Conservation (phyloP, 768 basidiomycete species). For the Mycena amicta region DNA sequence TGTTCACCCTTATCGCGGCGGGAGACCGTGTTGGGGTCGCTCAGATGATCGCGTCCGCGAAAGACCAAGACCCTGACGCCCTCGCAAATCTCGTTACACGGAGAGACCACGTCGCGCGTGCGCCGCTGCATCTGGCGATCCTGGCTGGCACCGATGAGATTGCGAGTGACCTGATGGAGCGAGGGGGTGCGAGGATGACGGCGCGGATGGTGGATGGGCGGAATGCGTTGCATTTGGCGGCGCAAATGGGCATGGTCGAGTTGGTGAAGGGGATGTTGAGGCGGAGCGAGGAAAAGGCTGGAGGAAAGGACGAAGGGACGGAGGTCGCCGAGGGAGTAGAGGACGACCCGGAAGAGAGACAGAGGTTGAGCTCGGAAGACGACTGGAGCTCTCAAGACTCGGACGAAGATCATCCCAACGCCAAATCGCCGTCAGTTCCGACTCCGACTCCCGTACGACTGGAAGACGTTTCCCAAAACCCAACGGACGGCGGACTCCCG, state of each 20-base stretch:
- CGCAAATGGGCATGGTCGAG: constrained; percentile 46
- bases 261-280: constrained; percentile 53
- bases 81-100: too few relatives aligned
- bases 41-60: constrained; percentile 40
- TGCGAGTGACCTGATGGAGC: constrained; percentile 52
- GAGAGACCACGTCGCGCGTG: constrained; percentile 65
- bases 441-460: too few relatives aligned
- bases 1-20: constrained; percentile 57
- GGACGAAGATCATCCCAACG: too few relatives aligned
- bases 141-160: constrained; percentile 47
- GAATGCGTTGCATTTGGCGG: constrained; percentile 57
- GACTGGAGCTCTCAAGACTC: constrained; percentile 23
- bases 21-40: constrained; percentile 44
- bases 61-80: too few relatives aligned
- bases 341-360: not conserved
- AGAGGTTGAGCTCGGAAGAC: not conserved
- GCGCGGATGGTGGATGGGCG: constrained; percentile 60
- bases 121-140: constrained; percentile 59
- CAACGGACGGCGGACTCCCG: too few relatives aligned
- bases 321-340: not conserved
- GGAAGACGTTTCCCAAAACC: too few relatives aligned
- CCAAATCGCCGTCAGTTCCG: too few relatives aligned
- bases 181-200: constrained; percentile 57
- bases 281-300: constrained; percentile 43
- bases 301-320: constrained; percentile 24